Conservation (phyloP, 2,329 filamentous ascomycete genomes). For the Calonectria montana region DNA sequence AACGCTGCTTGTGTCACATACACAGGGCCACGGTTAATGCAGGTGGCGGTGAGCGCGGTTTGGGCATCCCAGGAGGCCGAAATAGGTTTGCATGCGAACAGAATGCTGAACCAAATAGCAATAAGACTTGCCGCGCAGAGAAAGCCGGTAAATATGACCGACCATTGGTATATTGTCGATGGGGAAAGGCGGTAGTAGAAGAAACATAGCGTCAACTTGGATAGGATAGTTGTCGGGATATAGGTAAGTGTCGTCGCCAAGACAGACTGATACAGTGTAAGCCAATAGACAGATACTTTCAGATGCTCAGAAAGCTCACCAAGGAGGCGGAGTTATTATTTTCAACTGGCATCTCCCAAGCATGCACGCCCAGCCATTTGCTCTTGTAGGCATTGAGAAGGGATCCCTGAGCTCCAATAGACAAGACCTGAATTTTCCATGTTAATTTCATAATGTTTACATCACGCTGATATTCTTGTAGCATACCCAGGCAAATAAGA, state of each 20-base stretch:
- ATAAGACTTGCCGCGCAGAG: slow-evolving; percentile 43
- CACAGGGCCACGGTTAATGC: slow-evolving; percentile 56
- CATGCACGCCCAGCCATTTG: slow-evolving; percentile 30
- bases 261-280: neutral
- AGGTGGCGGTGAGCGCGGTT: slow-evolving; percentile 42
- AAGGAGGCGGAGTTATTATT: neutral
- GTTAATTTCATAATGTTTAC: neutral
- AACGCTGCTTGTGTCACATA: slow-evolving; percentile 60
- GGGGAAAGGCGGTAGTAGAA: slow-evolving; percentile 26
- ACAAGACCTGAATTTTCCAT: neutral
- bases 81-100: slow-evolving; percentile 36
- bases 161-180: slow-evolving; percentile 21
- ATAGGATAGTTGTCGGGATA: neutral
- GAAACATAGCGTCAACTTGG: slow-evolving; percentile 23
- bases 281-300: neutral
- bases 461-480: neutral
- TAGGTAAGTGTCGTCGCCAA: neutral
- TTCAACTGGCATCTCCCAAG: slow-evolving; percentile 36
- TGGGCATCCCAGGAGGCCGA: slow-evolving; percentile 31
- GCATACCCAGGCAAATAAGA: slow-evolving; percentile 40
- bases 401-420: neutral
- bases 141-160: slow-evolving; percentile 41
- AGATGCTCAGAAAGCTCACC: neutral
- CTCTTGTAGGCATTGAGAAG: slow-evolving; percentile 7
- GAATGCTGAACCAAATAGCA: slow-evolving; percentile 43